Percentiles rank a stretch among this genome's conserved stretches.
Evolutionary conservation across 2,329 filamentous ascomycete genomes (phyloP).

Genomic region (Bipolaris sorokiniana): DNA sequence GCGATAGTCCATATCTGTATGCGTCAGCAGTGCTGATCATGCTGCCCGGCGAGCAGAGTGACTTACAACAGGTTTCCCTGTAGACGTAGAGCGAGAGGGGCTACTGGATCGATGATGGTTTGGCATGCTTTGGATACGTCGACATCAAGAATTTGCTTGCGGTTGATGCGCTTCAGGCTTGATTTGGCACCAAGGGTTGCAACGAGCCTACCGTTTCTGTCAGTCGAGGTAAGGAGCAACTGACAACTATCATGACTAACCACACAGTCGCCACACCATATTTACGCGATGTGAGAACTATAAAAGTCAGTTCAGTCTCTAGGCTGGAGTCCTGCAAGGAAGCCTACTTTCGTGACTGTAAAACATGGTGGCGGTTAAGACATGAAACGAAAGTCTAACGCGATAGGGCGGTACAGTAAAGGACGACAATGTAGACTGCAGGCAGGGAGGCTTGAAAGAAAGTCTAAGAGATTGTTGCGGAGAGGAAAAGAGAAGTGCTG

Average conservation of each 20-base stretch:
- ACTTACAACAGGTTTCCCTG: constrained; percentile 83
- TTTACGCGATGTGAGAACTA: constrained; percentile 80
- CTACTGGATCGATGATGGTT: constrained; percentile 83
- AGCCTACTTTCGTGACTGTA: constrained; percentile 89
- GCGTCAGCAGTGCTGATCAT: constrained; percentile 16
- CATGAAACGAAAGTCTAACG: constrained; percentile 7
- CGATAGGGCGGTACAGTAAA: constrained; percentile 7
- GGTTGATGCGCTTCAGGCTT: constrained; percentile 73
- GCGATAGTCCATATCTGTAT: constrained; percentile 69
- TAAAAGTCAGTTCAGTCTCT: constrained; percentile 27
- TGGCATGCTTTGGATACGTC: constrained; percentile 85
- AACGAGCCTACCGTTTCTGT: constrained; percentile 70
- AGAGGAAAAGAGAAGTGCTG: background rate
- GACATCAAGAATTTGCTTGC: constrained; percentile 87
- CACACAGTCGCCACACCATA: constrained; percentile 96
- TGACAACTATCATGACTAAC: constrained; percentile 59
- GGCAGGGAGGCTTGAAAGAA: background rate
- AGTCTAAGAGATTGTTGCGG: background rate
- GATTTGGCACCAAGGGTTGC: constrained; percentile 83
- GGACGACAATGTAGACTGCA: constrained; percentile 1
- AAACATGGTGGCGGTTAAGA: constrained; percentile 69
- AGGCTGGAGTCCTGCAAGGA: background rate
- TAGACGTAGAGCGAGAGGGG: constrained; percentile 86
- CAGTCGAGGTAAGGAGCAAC: constrained; percentile 20
- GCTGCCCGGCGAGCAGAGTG: background rate